These are phyloP conservation scores for Backusella australiensis DNA, from an alignment of 192 early-diverging fungal species.

Conservation along the genomic window DNA sequence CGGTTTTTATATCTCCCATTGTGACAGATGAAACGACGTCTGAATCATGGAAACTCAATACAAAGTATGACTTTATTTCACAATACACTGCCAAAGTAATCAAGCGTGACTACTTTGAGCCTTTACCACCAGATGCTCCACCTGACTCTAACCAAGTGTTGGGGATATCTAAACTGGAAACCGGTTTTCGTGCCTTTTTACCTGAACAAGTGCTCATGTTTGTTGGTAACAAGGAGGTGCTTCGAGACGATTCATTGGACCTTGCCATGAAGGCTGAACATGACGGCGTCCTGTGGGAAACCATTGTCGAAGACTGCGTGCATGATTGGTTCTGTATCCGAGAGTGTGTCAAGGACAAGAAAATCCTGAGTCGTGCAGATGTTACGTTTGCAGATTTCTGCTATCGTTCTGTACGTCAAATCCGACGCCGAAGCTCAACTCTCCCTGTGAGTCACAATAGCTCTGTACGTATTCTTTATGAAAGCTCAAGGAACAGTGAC, in stretches of 20 bases:
- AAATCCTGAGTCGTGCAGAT: slow-evolving; percentile 24
- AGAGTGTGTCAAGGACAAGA: slow-evolving; percentile 34
- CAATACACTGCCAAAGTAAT: slow-evolving; percentile 36
- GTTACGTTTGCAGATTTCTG: slow-evolving; percentile 22
- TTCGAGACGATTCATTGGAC: slow-evolving; percentile 31
- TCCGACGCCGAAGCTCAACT: background rate
- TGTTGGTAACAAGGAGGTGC: slow-evolving; percentile 34
- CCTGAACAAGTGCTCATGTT: slow-evolving; percentile 22
- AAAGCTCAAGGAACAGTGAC: background rate
- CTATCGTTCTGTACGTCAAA: slow-evolving; percentile 22
- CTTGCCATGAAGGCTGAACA: slow-evolving; percentile 27
- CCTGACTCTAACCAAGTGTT: slow-evolving; percentile 25
- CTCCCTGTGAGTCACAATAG: background rate
- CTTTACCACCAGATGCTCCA: slow-evolving; percentile 15
- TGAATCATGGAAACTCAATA: slow-evolving; percentile 31
- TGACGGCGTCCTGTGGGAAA: slow-evolving; percentile 30
- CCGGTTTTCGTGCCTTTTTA: slow-evolving; percentile 29
- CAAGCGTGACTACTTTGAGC: slow-evolving; percentile 34
- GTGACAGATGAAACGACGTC: slow-evolving; percentile 36
- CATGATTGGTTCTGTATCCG: slow-evolving; percentile 41
- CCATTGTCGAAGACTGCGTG: slow-evolving; percentile 30
- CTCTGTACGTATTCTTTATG: background rate
- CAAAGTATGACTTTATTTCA: slow-evolving; percentile 35
- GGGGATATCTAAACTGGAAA: slow-evolving; percentile 26
- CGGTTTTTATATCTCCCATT: slow-evolving; percentile 33